Evolutionary conservation across 768 basidiomycete species (phyloP).

Genomic region (Rhizopogon rudus): DNA sequence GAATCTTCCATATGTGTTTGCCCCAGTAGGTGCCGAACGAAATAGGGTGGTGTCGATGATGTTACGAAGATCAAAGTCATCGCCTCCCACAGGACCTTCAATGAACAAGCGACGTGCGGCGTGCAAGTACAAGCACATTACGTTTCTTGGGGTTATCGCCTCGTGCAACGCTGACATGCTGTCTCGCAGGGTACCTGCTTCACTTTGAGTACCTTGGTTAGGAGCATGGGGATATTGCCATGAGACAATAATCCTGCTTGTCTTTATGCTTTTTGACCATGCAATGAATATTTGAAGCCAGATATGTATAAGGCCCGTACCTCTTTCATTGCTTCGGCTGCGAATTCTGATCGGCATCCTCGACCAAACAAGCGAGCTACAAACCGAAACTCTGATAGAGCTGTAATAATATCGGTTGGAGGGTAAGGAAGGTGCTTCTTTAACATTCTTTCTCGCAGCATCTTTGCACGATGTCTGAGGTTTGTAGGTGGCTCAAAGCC

Average conservation of each 20-base stretch:
- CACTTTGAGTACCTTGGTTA: background rate
- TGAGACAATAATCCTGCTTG: background rate
- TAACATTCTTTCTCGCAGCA: background rate
- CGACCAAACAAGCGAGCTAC: background rate
- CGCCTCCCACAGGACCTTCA: too few species aligned
- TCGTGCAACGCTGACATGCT: background rate
- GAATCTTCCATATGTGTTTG: too few species aligned
- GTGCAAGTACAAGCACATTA: too few species aligned
- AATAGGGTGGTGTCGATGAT: too few species aligned
- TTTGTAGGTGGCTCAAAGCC: background rate
- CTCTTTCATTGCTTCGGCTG: background rate
- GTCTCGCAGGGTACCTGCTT: background rate
- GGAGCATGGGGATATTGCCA: background rate
- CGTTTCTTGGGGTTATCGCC: too few species aligned
- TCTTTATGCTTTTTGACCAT: background rate
- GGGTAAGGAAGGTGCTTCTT: background rate
- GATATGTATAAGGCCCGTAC: background rate
- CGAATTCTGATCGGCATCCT: background rate
- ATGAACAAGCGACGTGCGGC: too few species aligned
- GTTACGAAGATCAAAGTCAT: too few species aligned
- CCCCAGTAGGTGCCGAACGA: too few species aligned
- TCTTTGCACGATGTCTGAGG: background rate
- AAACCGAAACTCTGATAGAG: background rate
- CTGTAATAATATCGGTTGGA: background rate
- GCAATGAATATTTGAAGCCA: too few species aligned